These are phyloP conservation scores for Pleoardoris graminearum DNA, from an alignment of 2,329 filamentous ascomycete species.

Conservation along the genomic window DNA sequence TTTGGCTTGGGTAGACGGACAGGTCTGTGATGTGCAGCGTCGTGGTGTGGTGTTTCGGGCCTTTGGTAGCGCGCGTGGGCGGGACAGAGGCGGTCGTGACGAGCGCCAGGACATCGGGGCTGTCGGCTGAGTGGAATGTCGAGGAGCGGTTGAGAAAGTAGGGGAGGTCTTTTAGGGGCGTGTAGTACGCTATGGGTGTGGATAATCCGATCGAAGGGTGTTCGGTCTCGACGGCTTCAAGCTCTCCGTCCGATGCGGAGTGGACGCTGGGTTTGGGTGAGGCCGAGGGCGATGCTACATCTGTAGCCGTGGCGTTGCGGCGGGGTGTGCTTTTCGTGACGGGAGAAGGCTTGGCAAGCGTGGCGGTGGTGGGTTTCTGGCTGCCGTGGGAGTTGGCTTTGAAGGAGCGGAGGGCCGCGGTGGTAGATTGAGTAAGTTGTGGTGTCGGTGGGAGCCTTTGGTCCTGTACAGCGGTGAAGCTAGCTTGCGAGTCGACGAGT, in stretches of 20 bases:
- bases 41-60: slow-evolving; percentile 51
- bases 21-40: slow-evolving; percentile 48
- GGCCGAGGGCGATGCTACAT: slow-evolving; percentile 14
- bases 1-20: slow-evolving; percentile 28
- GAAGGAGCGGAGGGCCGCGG: slow-evolving; percentile 20
- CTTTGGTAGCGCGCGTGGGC: slow-evolving; percentile 45
- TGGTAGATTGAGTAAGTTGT: slow-evolving; percentile 42
- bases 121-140: slow-evolving; percentile 38
- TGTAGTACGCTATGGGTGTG: slow-evolving; percentile 52
- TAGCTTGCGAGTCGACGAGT: slow-evolving; percentile 27
- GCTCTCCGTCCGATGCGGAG: slow-evolving; percentile 17
- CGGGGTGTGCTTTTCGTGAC: slow-evolving; percentile 15
- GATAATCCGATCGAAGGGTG: slow-evolving; percentile 43
- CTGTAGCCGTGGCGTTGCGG: slow-evolving; percentile 13
- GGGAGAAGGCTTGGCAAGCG: slow-evolving; percentile 8
- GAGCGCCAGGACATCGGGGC: slow-evolving; percentile 52
- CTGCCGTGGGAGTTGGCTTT: slow-evolving; percentile 22
- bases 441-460: slow-evolving; percentile 42
- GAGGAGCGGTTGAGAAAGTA: slow-evolving; percentile 47
- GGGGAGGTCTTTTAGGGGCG: slow-evolving; percentile 46
- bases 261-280: slow-evolving; percentile 10
- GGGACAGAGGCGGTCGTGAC: slow-evolving; percentile 40
- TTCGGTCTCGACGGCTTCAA: slow-evolving; percentile 1
- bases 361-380: slow-evolving; percentile 9
- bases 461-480: slow-evolving; percentile 10